Conservation (phyloP, 2,329 filamentous ascomycete genomes). For the Exophiala mesophila region DNA sequence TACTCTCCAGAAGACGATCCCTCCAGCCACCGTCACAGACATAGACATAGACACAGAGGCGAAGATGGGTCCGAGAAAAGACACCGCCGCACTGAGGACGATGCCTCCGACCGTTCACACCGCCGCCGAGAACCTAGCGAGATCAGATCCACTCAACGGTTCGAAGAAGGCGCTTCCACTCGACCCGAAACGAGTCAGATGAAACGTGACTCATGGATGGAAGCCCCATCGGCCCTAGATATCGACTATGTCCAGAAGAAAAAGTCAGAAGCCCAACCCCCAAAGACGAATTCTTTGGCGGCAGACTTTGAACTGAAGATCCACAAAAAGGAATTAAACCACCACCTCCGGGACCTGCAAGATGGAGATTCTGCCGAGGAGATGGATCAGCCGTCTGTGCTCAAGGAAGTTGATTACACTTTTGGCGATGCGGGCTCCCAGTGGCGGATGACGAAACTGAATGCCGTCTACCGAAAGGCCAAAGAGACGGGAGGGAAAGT, state of each 20-base stretch:
- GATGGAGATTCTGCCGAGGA: constrained; percentile 50
- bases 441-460: constrained; percentile 96
- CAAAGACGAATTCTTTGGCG: constrained; percentile 39
- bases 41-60: constrained; percentile 32
- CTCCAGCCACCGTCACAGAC: constrained; percentile 35
- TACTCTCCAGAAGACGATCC: constrained; percentile 17
- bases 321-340: constrained; percentile 77
- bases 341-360: constrained; percentile 59
- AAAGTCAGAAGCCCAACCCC: constrained; percentile 46
- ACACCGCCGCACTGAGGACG: constrained; percentile 4
- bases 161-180: constrained; percentile 27
- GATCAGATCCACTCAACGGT: constrained; percentile 28
- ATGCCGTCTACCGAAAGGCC: constrained; percentile 73
- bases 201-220: constrained; percentile 90
- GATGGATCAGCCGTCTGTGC: constrained; percentile 37
- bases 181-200: constrained; percentile 35
- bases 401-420: constrained; percentile 67
- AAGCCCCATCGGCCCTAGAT: constrained; percentile 72
- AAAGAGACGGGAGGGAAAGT: constrained; percentile 66
- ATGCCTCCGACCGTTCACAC: background rate
- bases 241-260: constrained; percentile 66
- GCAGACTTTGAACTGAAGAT: constrained; percentile 65
- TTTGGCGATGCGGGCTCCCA: constrained; percentile 87
- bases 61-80: constrained; percentile 21
- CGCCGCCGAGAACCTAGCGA: constrained; percentile 24